Evolutionary conservation across 2,329 filamentous ascomycete genomes (phyloP).

Genomic region (Helotiales sp.): DNA sequence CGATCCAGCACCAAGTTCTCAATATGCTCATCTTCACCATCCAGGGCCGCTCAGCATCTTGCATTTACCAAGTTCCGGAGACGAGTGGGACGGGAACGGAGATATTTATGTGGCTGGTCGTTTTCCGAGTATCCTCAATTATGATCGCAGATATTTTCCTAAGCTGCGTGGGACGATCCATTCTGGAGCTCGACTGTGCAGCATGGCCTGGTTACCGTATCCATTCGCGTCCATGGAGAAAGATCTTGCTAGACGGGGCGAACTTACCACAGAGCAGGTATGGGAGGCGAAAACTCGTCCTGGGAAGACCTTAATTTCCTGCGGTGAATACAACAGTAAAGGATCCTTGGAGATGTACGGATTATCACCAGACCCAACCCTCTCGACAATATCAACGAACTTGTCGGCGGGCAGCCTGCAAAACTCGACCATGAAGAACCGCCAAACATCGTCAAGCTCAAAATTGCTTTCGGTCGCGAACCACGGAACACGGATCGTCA

Average conservation of each 20-base stretch:
- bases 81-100: constrained; percentile 47
- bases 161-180: constrained; percentile 75
- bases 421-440: constrained; percentile 67
- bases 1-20: constrained; percentile 50
- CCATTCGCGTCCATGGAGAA: constrained; percentile 64
- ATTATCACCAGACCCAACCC: constrained; percentile 42
- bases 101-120: constrained; percentile 88
- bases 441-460: constrained; percentile 77
- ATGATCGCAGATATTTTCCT: constrained; percentile 85
- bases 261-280: constrained; percentile 55
- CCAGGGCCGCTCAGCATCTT: constrained; percentile 81
- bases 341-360: constrained; percentile 88
- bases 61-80: constrained; percentile 62
- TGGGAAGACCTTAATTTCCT: constrained; percentile 73
- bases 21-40: constrained; percentile 73
- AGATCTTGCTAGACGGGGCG: constrained; percentile 55
- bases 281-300: constrained; percentile 51
- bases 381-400: constrained; percentile 33
- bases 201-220: constrained; percentile 68
- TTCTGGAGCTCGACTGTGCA: constrained; percentile 78
- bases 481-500: constrained; percentile 80
- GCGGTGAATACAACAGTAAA: constrained; percentile 88
- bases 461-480: constrained; percentile 79
- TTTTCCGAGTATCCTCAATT: constrained; percentile 85
- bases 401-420: constrained; percentile 38